A percentile compares a stretch with the other conserved stretches of the same genome.
These are phyloP conservation scores for Solanum chilense DNA, from an alignment of 257 asterid genomes.

Conservation along the genomic window DNA sequence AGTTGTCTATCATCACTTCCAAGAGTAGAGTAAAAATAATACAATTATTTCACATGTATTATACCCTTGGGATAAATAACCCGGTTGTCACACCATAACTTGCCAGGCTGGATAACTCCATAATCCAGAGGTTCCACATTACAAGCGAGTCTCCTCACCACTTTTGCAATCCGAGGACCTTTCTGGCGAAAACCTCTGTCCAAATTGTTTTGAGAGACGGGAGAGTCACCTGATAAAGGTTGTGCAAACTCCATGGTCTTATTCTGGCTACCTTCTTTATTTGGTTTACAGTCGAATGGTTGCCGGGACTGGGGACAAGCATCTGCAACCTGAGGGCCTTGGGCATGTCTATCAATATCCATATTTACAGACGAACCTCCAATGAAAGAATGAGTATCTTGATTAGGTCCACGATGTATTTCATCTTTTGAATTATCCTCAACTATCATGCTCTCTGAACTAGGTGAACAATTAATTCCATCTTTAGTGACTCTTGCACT, in stretches of 20 bases:
- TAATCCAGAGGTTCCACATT: constrained; percentile 61
- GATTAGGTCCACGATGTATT: constrained; percentile 9
- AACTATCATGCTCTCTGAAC: constrained; percentile 25
- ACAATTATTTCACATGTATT: neutral
- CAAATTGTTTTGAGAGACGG: constrained; percentile 41
- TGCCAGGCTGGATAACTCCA: constrained; percentile 56
- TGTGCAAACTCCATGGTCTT: constrained; percentile 24
- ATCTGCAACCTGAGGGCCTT: constrained; percentile 7
- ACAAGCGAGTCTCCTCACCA: constrained; percentile 82
- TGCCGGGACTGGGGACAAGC: constrained; percentile 15
- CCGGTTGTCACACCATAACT: constrained; percentile 73
- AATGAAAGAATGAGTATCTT: constrained; percentile 3
- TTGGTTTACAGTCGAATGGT: constrained; percentile 20
- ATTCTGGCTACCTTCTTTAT: constrained; percentile 18
- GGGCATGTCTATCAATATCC: constrained; percentile 12
- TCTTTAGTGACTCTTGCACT: constrained; percentile 7
- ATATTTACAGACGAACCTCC: neutral
- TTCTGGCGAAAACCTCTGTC: constrained; percentile 76
- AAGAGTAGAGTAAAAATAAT: neutral
- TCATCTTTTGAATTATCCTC: constrained; percentile 28
- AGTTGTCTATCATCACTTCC: neutral
- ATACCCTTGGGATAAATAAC: constrained; percentile 88
- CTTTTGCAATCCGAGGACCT: constrained; percentile 99
- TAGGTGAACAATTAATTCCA: constrained; percentile 20
- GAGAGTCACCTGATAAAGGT: constrained; percentile 28